Evolutionary conservation across 495 filamentous ascomycete genomes (phyloP).

Genomic region (Monascus purpureus): DNA sequence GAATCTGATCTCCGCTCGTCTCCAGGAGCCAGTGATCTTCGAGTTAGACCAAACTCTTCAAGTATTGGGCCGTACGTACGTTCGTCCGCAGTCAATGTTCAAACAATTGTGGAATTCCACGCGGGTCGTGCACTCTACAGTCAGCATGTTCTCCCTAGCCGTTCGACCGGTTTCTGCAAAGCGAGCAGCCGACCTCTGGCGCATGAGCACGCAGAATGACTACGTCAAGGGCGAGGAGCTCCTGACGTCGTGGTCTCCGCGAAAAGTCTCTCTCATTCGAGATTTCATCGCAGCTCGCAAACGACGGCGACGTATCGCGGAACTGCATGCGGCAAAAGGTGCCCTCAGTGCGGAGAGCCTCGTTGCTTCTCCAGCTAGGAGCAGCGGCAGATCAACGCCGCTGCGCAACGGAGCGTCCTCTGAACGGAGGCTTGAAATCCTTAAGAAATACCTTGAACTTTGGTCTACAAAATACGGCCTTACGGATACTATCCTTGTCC

Average conservation of each 20-base stretch:
- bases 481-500: constrained; percentile 53
- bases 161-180: constrained; percentile 83
- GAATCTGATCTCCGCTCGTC: constrained; percentile 65
- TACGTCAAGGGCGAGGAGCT: constrained; percentile 92
- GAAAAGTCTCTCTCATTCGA: constrained; percentile 72
- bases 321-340: constrained; percentile 66
- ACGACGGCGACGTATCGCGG: constrained; percentile 53
- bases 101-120: constrained; percentile 74
- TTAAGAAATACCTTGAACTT: constrained; percentile 59
- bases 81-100: constrained; percentile 74
- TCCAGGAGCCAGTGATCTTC: constrained; percentile 74
- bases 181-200: constrained; percentile 83
- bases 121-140: constrained; percentile 74
- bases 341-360: constrained; percentile 40
- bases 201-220: constrained; percentile 87
- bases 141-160: constrained; percentile 68
- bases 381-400: constrained; percentile 25
- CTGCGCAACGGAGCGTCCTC: constrained; percentile 33
- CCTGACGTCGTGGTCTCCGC: constrained; percentile 69
- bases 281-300: constrained; percentile 65
- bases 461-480: constrained; percentile 72
- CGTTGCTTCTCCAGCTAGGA: constrained; percentile 16
- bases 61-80: constrained; percentile 69
- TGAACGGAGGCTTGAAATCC: constrained; percentile 40
- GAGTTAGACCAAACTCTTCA: constrained; percentile 66